phyloP scores from a whole-genome alignment of 2,329 filamentous ascomycete genomes.

The Rhynchosporium secalis region DNA sequence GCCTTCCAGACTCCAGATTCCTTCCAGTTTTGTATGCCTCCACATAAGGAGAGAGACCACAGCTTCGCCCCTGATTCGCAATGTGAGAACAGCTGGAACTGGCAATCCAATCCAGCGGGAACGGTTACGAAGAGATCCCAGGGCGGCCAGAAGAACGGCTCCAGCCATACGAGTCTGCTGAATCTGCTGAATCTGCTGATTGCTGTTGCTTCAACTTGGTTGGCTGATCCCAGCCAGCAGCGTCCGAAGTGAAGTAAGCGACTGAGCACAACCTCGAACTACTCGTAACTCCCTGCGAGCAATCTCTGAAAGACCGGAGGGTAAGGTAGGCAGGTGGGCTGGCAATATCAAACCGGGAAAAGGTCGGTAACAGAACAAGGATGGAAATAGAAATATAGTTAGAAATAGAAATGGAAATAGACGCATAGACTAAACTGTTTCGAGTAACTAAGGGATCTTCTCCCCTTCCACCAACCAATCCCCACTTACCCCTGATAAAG shows the following conservation, averaged over 20 bases:
- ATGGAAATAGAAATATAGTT: not conserved
- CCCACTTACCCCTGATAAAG: slow-evolving; percentile 3
- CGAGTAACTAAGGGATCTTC: not conserved
- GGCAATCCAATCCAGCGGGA: not conserved
- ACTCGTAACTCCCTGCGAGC: not conserved
- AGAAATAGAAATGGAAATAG: not conserved
- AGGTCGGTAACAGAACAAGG: not conserved
- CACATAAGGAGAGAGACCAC: not conserved
- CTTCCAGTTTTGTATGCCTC: not conserved
- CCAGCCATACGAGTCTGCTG: slow-evolving; percentile 5
- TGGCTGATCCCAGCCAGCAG: slow-evolving; percentile 10
- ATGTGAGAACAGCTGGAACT: slow-evolving; percentile 15
- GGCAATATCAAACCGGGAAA: not conserved
- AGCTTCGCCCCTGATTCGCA: slow-evolving; percentile 11
- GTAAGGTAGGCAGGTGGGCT: not conserved
- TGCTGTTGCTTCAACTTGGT: not conserved
- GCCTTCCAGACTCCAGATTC: not conserved
- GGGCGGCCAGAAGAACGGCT: not conserved
- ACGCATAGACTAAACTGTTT: slow-evolving; percentile 1
- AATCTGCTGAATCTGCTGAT: not conserved
- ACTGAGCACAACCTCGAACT: slow-evolving; percentile 1
- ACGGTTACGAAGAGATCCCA: slow-evolving; percentile 14
- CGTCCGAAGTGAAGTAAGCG: not conserved
- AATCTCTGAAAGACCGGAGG: slow-evolving; percentile 6
- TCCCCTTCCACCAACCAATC: slow-evolving; percentile 10